These are phyloP conservation scores for sweet orange (Citrus sinensis) DNA, from an alignment of 345 rosid genomes.

Conservation along the genomic window DNA sequence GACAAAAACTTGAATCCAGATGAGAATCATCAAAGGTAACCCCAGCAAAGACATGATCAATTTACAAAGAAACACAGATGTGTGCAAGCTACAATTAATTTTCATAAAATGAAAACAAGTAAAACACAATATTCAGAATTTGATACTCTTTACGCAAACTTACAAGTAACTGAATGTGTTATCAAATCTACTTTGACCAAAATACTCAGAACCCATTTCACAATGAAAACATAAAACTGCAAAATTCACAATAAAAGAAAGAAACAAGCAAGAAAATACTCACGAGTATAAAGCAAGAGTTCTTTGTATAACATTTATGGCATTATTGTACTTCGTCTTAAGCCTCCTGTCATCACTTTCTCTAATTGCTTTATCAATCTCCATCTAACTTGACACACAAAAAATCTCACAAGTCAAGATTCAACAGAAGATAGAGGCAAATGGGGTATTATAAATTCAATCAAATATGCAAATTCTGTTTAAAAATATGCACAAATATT, in stretches of 20 bases:
- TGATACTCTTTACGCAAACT: not conserved
- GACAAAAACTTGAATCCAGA: not conserved
- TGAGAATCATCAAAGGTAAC: not conserved
- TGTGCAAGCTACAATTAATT: not conserved
- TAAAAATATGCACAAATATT: not conserved
- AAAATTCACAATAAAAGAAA: not conserved
- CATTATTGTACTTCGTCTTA: constrained; percentile 87
- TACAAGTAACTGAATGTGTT: not conserved
- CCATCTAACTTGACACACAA: constrained; percentile 49
- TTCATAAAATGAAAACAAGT: not conserved
- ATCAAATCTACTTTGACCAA: not conserved
- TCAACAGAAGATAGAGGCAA: constrained; percentile 3
- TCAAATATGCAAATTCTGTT: not conserved
- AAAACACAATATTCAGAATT: not conserved
- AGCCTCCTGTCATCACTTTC: constrained; percentile 87
- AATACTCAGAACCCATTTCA: constrained; percentile 7
- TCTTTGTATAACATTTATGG: constrained; percentile 80
- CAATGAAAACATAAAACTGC: not conserved
- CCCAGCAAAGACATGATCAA: not conserved
- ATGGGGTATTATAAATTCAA: not conserved
- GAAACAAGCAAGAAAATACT: constrained; percentile 27
- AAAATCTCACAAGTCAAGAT: constrained; percentile 5
- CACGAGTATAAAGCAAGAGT: constrained; percentile 91
- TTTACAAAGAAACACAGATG: not conserved
- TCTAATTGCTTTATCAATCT: constrained; percentile 80